These are phyloP conservation scores for Gaeumannomyces tritici DNA, from an alignment of 2,329 filamentous ascomycete genomes.

Conservation along the genomic window DNA sequence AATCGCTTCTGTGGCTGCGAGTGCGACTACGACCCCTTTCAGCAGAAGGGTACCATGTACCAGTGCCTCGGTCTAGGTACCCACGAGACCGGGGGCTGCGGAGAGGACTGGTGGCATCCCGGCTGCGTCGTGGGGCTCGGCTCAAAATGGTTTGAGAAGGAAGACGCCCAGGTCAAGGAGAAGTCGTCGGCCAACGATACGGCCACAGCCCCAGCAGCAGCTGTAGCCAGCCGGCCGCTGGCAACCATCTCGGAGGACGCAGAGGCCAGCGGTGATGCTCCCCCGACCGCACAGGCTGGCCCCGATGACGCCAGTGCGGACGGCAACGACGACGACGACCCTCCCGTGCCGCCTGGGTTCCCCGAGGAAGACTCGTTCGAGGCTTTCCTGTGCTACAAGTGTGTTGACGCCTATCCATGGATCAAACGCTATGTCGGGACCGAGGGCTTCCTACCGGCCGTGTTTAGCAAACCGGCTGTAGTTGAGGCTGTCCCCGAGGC, in stretches of 20 bases:
- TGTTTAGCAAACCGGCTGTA: slow-evolving; percentile 36
- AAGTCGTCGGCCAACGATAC: slow-evolving; percentile 1
- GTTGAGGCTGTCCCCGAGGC: slow-evolving; percentile 5
- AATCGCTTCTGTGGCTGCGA: slow-evolving; percentile 88
- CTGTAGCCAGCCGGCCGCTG: slow-evolving; percentile 16
- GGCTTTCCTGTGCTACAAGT: slow-evolving; percentile 88
- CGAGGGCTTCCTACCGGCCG: slow-evolving; percentile 66
- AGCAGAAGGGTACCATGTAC: slow-evolving; percentile 96
- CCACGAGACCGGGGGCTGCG: slow-evolving; percentile 75
- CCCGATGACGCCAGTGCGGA: slow-evolving; percentile 11
- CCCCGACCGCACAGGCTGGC: slow-evolving; percentile 3
- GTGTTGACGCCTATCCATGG: slow-evolving; percentile 80
- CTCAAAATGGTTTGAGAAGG: slow-evolving; percentile 58
- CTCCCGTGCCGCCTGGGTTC: slow-evolving; percentile 74
- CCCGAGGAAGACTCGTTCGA: slow-evolving; percentile 85
- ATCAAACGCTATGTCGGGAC: slow-evolving; percentile 80
- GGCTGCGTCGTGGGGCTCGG: slow-evolving; percentile 80
- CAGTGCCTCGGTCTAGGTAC: slow-evolving; percentile 84
- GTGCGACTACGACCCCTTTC: slow-evolving; percentile 77
- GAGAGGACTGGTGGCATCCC: slow-evolving; percentile 97
- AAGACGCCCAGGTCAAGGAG: slow-evolving; percentile 18
- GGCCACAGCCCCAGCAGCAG: neutral
- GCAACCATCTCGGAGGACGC: slow-evolving; percentile 41
- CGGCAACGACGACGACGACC: slow-evolving; percentile 44
- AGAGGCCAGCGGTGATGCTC: slow-evolving; percentile 17